These are phyloP conservation scores for Sphaceloma murrayae DNA, from an alignment of 2,329 filamentous ascomycete genomes.

Conservation along the genomic window DNA sequence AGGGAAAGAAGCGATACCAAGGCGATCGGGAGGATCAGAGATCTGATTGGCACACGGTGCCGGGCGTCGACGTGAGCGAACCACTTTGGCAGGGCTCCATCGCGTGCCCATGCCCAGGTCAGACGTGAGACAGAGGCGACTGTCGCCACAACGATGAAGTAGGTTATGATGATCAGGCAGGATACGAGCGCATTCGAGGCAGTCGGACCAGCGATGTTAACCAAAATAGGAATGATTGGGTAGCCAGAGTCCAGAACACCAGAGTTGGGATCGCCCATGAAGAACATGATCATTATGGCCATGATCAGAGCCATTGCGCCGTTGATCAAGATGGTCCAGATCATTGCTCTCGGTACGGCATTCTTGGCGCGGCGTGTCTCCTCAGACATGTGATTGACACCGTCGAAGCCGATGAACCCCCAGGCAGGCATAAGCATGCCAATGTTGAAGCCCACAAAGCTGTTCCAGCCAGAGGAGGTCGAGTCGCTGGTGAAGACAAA, in stretches of 20 bases:
- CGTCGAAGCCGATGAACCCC: conserved; percentile 21
- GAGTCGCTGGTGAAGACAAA: conserved; percentile 22
- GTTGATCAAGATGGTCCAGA: conserved; percentile 22
- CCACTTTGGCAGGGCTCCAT: conserved; percentile 22
- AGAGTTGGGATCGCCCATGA: conserved; percentile 20
- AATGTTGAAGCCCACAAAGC: conserved; percentile 22
- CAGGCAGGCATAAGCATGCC: conserved; percentile 19
- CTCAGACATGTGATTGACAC: conserved; percentile 21
- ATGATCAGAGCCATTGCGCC: conserved; percentile 22
- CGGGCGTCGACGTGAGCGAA: conserved; percentile 21
- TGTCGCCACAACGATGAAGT: conserved; percentile 20
- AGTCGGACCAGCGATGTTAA: conserved; percentile 21
- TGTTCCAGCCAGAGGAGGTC: conserved; percentile 22
- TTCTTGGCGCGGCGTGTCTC: conserved; percentile 21
- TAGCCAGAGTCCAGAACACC: conserved; percentile 20
- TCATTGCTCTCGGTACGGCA: conserved; percentile 23
- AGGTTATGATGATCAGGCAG: conserved; percentile 19
- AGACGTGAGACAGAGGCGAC: conserved; percentile 22
- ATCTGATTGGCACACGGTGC: conserved; percentile 21
- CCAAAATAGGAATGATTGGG: conserved; percentile 22
- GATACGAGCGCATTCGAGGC: conserved; percentile 22
- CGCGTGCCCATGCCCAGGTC: conserved; percentile 24
- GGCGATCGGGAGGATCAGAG: conserved; percentile 21
- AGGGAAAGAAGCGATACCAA: conserved; percentile 22
- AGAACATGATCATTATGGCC: conserved; percentile 21